A percentile compares a stretch with the other conserved stretches of the same genome.
These are phyloP conservation scores for Boletus holoroseus DNA, from an alignment of 1,284 basidiomycete genomes.

Conservation along the genomic window DNA sequence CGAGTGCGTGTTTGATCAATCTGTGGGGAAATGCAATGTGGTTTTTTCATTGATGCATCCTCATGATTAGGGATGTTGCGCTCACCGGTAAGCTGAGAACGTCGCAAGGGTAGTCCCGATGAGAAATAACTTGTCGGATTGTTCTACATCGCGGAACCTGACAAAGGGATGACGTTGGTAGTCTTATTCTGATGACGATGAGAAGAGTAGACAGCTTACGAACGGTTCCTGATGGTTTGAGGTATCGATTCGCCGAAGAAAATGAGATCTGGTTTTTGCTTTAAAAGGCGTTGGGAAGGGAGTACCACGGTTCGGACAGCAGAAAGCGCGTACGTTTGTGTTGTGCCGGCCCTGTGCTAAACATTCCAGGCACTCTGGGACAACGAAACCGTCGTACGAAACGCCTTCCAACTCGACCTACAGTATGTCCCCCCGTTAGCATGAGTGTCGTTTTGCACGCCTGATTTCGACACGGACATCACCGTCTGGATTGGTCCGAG, in stretches of 20 bases:
- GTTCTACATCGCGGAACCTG: constrained; percentile 59
- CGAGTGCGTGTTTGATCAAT: constrained; percentile 75
- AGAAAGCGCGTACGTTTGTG: constrained; percentile 40
- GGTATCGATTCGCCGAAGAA: constrained; percentile 88
- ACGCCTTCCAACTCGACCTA: constrained; percentile 79
- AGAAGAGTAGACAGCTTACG: constrained; percentile 46
- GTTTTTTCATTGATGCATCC: background rate
- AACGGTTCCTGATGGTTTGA: constrained; percentile 54
- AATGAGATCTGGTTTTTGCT: constrained; percentile 78
- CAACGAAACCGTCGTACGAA: constrained; percentile 69
- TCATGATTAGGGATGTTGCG: background rate
- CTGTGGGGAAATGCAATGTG: constrained; percentile 33
- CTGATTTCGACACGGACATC: constrained; percentile 54
- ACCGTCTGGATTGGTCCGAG: constrained; percentile 86
- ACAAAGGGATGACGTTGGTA: background rate
- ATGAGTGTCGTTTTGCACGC: background rate
- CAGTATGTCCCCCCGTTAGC: background rate
- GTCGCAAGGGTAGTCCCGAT: constrained; percentile 89
- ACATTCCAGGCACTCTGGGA: constrained; percentile 72
- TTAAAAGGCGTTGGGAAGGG: constrained; percentile 25
- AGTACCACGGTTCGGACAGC: background rate
- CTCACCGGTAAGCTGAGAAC: constrained; percentile 81
- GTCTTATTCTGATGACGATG: background rate
- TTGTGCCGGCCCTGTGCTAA: constrained; percentile 48
- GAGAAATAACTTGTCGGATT: constrained; percentile 65